Evolutionary conservation across 352 stramenopile species (phyloP).

Genomic region (Pythium oligandrum): DNA sequence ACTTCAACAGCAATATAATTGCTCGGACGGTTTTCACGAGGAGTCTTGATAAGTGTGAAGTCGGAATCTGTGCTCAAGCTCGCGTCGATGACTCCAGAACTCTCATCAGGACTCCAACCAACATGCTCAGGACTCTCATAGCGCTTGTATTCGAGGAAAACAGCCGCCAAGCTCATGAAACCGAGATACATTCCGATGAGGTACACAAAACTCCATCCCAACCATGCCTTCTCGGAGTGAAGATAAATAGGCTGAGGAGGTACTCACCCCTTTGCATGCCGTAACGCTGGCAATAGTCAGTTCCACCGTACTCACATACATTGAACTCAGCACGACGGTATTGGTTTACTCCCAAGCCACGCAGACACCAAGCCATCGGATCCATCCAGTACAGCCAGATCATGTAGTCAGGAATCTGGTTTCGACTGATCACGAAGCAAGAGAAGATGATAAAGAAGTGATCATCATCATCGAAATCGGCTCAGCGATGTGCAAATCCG

Average conservation of each 20-base stretch:
- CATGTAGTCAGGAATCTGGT: conserved; percentile 21
- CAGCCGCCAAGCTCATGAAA: conserved; percentile 4
- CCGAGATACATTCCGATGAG: conserved; percentile 2
- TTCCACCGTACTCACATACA: conserved; percentile 10
- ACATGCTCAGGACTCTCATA: too few relatives aligned
- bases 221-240: conserved; percentile 5
- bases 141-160: too few relatives aligned
- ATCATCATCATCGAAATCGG: conserved; percentile 16
- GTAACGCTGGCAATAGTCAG: conserved; percentile 13
- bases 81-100: too few relatives aligned
- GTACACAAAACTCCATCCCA: conserved; percentile 4
- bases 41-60: too few relatives aligned
- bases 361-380: conserved; percentile 18
- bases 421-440: conserved; percentile 20
- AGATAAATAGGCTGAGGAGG: background rate
- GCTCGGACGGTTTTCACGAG: conserved; percentile 3
- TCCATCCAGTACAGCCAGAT: conserved; percentile 36
- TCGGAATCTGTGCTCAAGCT: too few relatives aligned
- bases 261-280: conserved; percentile 9
- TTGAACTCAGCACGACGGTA: conserved; percentile 8
- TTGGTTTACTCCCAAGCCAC: conserved; percentile 11
- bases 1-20: conserved; percentile 5
- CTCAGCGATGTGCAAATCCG: conserved; percentile 16
- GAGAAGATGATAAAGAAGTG: conserved; percentile 21
- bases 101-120: conserved; percentile 13